A percentile compares a stretch with the other conserved stretches of the same genome.
phyloP scores from a whole-genome alignment of 345 rosid genomes.

The Pugionium cornutum region DNA sequence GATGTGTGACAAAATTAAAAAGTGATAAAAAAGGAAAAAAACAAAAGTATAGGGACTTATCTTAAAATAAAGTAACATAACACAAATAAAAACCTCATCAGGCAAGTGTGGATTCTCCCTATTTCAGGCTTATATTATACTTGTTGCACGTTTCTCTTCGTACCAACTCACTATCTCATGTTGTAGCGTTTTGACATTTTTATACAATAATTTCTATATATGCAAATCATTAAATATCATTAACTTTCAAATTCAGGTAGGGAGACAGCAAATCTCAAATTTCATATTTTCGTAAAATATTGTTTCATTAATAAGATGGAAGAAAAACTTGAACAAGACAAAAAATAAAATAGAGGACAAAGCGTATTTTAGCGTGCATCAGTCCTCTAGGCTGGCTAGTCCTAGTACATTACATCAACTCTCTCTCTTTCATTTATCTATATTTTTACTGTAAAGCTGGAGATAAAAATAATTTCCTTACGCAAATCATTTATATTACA shows the following conservation, averaged over 20 bases:
- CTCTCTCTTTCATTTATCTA: not conserved
- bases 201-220: constrained; percentile 11
- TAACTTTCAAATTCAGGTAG: constrained; percentile 14
- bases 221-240: constrained; percentile 8
- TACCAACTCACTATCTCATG: constrained; percentile 30
- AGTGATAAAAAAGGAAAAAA: not conserved
- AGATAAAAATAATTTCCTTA: not conserved
- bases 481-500: not conserved
- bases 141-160: constrained; percentile 6
- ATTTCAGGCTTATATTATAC: constrained; percentile 23
- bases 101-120: constrained; percentile 33
- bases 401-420: constrained; percentile 30
- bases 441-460: not conserved
- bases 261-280: constrained; percentile 13
- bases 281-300: constrained; percentile 1
- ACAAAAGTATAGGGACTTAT: constrained; percentile 22
- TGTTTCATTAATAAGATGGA: constrained; percentile 15
- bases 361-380: constrained; percentile 26
- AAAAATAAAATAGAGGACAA: not conserved
- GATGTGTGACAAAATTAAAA: constrained; percentile 35
- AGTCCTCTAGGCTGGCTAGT: constrained; percentile 22
- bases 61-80: constrained; percentile 25
- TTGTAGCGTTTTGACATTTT: constrained; percentile 30
- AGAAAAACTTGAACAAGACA: constrained; percentile 10
- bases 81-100: constrained; percentile 5